Base-by-base conservation (phyloP, 225 moss, liverwort and hornwort genomes). In the Polytrichum formosum region DNA sequence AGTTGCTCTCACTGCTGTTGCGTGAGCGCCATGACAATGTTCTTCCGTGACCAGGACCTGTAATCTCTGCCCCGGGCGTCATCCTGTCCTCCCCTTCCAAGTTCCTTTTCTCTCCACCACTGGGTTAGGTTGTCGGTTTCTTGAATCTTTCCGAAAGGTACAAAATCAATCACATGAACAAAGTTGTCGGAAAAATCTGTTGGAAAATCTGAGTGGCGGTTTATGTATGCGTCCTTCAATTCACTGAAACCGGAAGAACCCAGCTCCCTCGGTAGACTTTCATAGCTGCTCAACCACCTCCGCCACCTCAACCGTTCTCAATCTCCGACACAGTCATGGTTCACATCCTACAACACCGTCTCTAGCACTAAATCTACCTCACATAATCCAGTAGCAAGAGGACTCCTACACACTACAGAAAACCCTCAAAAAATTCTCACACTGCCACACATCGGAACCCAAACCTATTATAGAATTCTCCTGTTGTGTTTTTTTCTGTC, bases 11-110 rank as follows among this genome's bases (percentile, higher is more conserved):
- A 1, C 76, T 23, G 59, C 56, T 73, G 66, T 22, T 31, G 28
- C 84, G 77, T 26, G 87, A 82, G 33, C 68, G 79, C 84, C 87
- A 88, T 27, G 82, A 73, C 56, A 84, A 30, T 1, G 69, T 65
- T 54, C 77, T 61, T 65, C 69, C 76, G 16, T 75, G 77, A 54
- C 46, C 78, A 69, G 71, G 56, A 55, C 22, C 76, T 21, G 58
- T 54, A 33, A 60, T 31, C 58, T 67, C 75, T 2, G 55, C 75
- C 35, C 77, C 67, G 29, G 37, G 26, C 37, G 63, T 67, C 77
- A 73, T 75, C 6, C 63, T 63, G 27, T 13, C 37, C 26, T 54
- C 62, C 10, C 33, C 5, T 21, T 18, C 28, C 21, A 58, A 20
- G 58, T 23, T 58, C 21, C 21, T 20, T 58, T 20, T 23, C 21